These are phyloP conservation scores for Trichosporon asahii DNA, from an alignment of 1,284 basidiomycete species.

Conservation along the genomic window DNA sequence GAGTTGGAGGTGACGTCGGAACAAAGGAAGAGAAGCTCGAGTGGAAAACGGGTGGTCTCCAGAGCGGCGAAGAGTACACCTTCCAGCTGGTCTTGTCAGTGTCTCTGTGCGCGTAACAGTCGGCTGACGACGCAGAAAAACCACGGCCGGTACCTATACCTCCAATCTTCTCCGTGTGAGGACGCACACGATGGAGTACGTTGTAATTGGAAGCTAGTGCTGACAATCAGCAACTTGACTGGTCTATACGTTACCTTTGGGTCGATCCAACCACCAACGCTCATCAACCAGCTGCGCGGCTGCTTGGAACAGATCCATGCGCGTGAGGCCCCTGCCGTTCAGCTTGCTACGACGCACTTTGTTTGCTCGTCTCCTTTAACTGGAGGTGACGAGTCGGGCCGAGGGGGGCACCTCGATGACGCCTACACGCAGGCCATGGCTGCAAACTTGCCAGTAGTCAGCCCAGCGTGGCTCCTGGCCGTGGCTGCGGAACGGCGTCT, in stretches of 20 bases:
- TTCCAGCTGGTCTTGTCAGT: slow-evolving; percentile 82
- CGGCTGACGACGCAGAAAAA: slow-evolving; percentile 52
- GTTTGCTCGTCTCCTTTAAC: slow-evolving; percentile 75
- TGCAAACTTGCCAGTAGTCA: slow-evolving; percentile 82
- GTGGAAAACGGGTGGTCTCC: slow-evolving; percentile 78
- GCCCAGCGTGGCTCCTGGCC: slow-evolving; percentile 84
- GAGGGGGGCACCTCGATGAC: slow-evolving; percentile 55
- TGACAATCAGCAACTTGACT: slow-evolving; percentile 66
- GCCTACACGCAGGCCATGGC: slow-evolving; percentile 88
- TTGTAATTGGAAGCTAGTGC: background rate
- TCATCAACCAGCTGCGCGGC: slow-evolving; percentile 72
- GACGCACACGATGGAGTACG: slow-evolving; percentile 77
- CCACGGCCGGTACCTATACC: slow-evolving; percentile 80
- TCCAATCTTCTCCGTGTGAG: slow-evolving; percentile 75
- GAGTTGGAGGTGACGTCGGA: slow-evolving; percentile 41
- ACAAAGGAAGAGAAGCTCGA: slow-evolving; percentile 42
- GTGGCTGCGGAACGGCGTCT: slow-evolving; percentile 81
- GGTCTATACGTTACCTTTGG: slow-evolving; percentile 91
- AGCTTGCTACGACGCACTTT: slow-evolving; percentile 95
- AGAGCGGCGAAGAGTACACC: slow-evolving; percentile 80
- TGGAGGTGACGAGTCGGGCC: slow-evolving; percentile 56
- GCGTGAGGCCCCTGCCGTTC: slow-evolving; percentile 83
- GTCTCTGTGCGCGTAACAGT: background rate
- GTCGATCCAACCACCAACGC: slow-evolving; percentile 68
- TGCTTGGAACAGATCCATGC: slow-evolving; percentile 78